phyloP scores from a whole-genome alignment of 768 basidiomycete species.

The Cystofilobasidium macerans region DNA sequence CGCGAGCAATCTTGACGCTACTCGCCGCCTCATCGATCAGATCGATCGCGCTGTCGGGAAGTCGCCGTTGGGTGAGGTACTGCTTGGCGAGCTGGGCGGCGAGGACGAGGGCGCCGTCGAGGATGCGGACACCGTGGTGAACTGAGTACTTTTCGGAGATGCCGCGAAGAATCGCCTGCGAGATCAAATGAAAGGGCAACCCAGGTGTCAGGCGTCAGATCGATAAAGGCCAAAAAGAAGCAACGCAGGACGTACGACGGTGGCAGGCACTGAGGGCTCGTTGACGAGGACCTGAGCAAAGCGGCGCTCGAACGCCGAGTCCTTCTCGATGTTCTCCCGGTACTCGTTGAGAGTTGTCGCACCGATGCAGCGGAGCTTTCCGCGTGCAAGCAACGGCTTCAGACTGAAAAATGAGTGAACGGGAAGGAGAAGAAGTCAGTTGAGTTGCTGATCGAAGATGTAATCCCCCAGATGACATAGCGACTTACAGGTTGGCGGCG shows the following conservation, averaged over 20 bases:
- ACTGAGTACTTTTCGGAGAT: conserved; percentile 91
- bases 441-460: too few relatives aligned
- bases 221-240: too few relatives aligned
- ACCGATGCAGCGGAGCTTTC: conserved; percentile 65
- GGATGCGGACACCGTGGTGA: conserved; percentile 73
- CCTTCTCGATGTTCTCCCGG: conserved; percentile 68
- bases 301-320: conserved; percentile 69
- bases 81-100: conserved; percentile 88
- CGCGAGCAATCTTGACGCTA: conserved; percentile 70
- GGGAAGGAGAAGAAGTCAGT: too few relatives aligned
- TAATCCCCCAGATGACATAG: too few relatives aligned
- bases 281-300: conserved; percentile 90
- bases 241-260: conserved; percentile 43
- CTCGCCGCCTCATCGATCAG: conserved; percentile 85
- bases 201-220: too few relatives aligned
- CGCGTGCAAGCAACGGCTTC: conserved; percentile 82
- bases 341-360: conserved; percentile 79
- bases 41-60: conserved; percentile 83
- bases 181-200: too few relatives aligned
- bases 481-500: conserved; percentile 73
- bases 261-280: conserved; percentile 77
- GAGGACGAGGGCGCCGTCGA: conserved; percentile 73
- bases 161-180: conserved; percentile 84
- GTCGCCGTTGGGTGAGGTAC: conserved; percentile 67
- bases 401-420: too few relatives aligned